Evolutionary conservation across 768 basidiomycete species (phyloP), one percentile per base, ranked within the genome.

Genomic region (Clitopilus passeckerianus): DNA sequence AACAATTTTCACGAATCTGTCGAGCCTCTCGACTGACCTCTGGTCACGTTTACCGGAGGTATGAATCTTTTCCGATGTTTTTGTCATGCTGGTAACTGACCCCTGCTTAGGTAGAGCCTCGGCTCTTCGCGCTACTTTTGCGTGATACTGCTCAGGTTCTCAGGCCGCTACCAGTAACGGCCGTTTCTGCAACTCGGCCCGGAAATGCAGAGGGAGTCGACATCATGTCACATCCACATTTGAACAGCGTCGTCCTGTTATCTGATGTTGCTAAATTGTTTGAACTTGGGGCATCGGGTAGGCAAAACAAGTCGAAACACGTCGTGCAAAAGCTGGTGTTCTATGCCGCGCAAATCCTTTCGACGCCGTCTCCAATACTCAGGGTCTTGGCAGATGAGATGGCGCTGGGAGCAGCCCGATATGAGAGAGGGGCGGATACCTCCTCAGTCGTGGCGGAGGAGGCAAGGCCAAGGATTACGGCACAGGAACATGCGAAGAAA

Each of bases 321-420:
- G 70, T 83, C 54, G 68, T 75, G 8, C 83, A 83, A 63, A 93
- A 91, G 72, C 63, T 91, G 23, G 69, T 77, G 14, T 93, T 87
- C 71, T 93, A 92, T 62, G 83, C 83, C 5, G 87, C 86, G 6
- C 82, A 87, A 63, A 67, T 86, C 6, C 60, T 82, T 20, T 76
- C 81, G 0, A 79, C 75, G n/a, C 81, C 87, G 0, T 64, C 74
- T 43, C 61, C 64, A 3, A 65, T 77, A 46, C 66, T 87, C 50
- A 68, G 67, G 53, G 65, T 67, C 8, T 67, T 86, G 34, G 71
- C 79, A 8, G 73, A 78, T 33, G 82, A 87, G 59, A 58, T 74
- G 3, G 15, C 58, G 24, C 69, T 71, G 34, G 66, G 41, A 55
- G 64, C 67, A 66, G 63, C 66, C 54, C 60, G 52, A 5, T 60